Evolutionary conservation across 2,329 filamentous ascomycete species (phyloP).

Genomic region (Myotisia sp.): DNA sequence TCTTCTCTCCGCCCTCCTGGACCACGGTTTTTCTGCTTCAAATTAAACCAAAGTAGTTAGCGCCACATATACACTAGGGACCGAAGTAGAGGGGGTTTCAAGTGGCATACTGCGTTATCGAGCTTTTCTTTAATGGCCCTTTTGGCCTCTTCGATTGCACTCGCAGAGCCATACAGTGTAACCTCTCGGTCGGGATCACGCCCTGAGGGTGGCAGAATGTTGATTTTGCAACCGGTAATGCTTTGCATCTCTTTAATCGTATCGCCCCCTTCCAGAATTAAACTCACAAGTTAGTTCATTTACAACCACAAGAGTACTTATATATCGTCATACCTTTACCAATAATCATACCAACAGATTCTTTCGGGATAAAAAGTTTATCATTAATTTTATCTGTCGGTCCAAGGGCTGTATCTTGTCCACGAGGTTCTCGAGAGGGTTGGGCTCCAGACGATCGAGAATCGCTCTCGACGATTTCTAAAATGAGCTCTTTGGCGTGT

Average conservation of each 20-base stretch:
- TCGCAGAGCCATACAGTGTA: slow-evolving; percentile 61
- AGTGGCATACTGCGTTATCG: slow-evolving; percentile 55
- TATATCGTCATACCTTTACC: slow-evolving; percentile 50
- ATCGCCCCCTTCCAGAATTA: slow-evolving; percentile 67
- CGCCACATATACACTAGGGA: no score
- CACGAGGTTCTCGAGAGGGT: slow-evolving; percentile 13
- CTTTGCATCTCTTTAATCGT: slow-evolving; percentile 91
- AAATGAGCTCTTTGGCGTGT: slow-evolving; percentile 70
- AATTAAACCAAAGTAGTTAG: slow-evolving; percentile 27
- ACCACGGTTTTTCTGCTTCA: slow-evolving; percentile 19
- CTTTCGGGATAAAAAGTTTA: slow-evolving; percentile 70
- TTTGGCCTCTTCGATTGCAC: slow-evolving; percentile 69
- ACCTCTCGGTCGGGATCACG: slow-evolving; percentile 75
- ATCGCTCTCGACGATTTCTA: slow-evolving; percentile 90
- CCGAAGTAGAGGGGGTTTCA: neutral
- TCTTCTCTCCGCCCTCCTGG: slow-evolving; percentile 19
- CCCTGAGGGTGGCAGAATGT: slow-evolving; percentile 64
- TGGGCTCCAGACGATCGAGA: slow-evolving; percentile 29
- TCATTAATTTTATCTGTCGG: slow-evolving; percentile 53
- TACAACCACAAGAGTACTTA: neutral
- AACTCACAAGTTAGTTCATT: slow-evolving; percentile 13
- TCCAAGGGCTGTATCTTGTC: slow-evolving; percentile 12
- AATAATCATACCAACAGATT: slow-evolving; percentile 92
- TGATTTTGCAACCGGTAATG: slow-evolving; percentile 81
- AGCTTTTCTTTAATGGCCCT: slow-evolving; percentile 82